These are phyloP conservation scores for Sicyos edulis DNA, from an alignment of 306 rosid genomes.

Conservation along the genomic window DNA sequence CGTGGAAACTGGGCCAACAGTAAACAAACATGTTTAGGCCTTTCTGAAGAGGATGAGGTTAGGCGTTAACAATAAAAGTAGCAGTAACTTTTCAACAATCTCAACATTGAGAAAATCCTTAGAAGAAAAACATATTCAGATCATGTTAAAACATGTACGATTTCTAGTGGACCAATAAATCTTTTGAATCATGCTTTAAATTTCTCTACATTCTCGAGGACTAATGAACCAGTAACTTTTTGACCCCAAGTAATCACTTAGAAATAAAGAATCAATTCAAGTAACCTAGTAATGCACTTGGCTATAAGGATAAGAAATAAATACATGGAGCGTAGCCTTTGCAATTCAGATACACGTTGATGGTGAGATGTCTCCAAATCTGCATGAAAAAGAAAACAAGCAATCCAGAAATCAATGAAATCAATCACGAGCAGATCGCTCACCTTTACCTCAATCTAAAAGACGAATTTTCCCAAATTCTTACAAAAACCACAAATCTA, in stretches of 20 bases:
- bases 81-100: neutral
- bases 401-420: neutral
- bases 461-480: neutral
- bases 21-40: neutral
- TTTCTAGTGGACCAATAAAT: neutral
- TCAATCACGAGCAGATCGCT: conserved; percentile 9
- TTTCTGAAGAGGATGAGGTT: neutral
- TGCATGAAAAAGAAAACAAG: conserved; percentile 35
- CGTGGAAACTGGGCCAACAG: conserved; percentile 6
- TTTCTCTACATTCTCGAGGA: neutral
- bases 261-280: neutral
- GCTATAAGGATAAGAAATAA: conserved; percentile 27
- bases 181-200: neutral
- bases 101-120: neutral
- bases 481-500: conserved; percentile 6
- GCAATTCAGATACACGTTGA: conserved; percentile 92
- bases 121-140: neutral
- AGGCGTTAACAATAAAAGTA: neutral
- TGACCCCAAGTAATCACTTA: neutral
- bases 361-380: conserved; percentile 94
- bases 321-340: conserved; percentile 84
- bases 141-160: neutral
- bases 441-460: conserved; percentile 3
- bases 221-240: conserved; percentile 5
- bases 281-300: neutral